Percentiles rank a stretch among this genome's conserved stretches.
Conservation (phyloP, 148 eudicot species). For the Heliosperma pusillum region DNA sequence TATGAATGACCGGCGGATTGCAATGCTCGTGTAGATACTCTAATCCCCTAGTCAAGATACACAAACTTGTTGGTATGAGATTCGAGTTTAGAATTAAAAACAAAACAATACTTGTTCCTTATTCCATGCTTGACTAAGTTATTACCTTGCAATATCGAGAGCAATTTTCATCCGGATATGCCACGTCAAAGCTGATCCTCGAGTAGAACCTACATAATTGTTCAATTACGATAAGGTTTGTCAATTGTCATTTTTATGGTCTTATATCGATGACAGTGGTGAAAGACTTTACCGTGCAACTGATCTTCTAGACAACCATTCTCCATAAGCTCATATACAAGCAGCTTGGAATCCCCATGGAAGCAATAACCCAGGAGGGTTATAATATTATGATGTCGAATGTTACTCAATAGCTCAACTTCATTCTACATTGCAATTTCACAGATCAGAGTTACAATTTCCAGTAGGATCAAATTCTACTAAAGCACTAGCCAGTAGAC, state of each 20-base stretch:
- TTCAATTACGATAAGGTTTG: neutral
- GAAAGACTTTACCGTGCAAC: conserved; percentile 47
- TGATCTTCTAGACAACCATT: conserved; percentile 59
- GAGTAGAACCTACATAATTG: conserved; percentile 44
- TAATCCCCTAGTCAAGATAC: conserved; percentile 53
- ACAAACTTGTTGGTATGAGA: conserved; percentile 18
- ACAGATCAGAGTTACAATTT: neutral
- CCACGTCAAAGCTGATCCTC: conserved; percentile 66
- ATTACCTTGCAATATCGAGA: conserved; percentile 61
- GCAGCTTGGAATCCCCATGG: conserved; percentile 47
- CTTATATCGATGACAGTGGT: neutral
- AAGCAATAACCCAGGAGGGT: conserved; percentile 57
- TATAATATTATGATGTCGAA: conserved; percentile 60
- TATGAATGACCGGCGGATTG: conserved; percentile 70
- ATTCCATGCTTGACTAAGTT: conserved; percentile 11
- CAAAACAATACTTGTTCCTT: neutral
- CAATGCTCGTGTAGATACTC: conserved; percentile 79
- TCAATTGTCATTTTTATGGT: neutral
- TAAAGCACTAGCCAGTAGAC: no score
- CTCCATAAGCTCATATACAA: conserved; percentile 60
- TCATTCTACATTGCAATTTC: conserved; percentile 44
- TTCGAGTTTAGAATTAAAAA: neutral
- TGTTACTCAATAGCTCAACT: conserved; percentile 48
- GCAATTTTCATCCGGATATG: conserved; percentile 58
- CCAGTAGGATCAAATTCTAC: neutral